Percentiles rank a stretch among this genome's conserved stretches.
These are phyloP conservation scores for Acer campestre DNA, from an alignment of 345 rosid species.

Conservation along the genomic window DNA sequence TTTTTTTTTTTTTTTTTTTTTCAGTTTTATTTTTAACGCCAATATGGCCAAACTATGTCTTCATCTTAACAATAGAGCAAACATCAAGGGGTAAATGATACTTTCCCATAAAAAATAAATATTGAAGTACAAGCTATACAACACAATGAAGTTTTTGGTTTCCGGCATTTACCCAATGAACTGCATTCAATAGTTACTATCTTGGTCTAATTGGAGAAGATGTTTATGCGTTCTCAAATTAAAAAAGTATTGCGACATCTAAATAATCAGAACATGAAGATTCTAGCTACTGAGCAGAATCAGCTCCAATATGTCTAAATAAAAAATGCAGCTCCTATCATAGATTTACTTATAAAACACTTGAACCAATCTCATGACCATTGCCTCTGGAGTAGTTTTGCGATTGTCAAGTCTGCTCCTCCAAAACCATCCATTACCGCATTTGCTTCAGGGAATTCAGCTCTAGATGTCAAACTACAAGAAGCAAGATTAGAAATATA, in stretches of 20 bases:
- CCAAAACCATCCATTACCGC: slow-evolving; percentile 94
- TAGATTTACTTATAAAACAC: background rate
- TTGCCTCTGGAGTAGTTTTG: slow-evolving; percentile 48
- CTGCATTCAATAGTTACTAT: background rate
- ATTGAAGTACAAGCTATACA: no score
- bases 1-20: no score
- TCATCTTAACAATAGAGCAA: no score
- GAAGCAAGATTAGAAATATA: background rate
- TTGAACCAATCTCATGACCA: slow-evolving; percentile 36
- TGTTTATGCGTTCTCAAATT: background rate
- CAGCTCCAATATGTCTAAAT: background rate
- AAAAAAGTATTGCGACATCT: no score
- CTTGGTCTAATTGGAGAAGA: background rate
- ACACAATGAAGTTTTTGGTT: background rate
- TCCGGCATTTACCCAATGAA: background rate
- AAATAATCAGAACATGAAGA: background rate
- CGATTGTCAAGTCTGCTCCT: slow-evolving; percentile 77
- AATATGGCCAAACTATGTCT: no score
- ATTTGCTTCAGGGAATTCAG: slow-evolving; percentile 79
- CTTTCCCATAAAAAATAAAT: no score
- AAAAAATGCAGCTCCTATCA: background rate
- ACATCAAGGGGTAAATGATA: no score
- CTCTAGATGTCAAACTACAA: slow-evolving; percentile 74
- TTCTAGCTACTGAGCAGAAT: background rate
- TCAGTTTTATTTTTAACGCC: no score